Conservation (phyloP, 495 filamentous ascomycete genomes). For the Trichoderma erinaceum region DNA sequence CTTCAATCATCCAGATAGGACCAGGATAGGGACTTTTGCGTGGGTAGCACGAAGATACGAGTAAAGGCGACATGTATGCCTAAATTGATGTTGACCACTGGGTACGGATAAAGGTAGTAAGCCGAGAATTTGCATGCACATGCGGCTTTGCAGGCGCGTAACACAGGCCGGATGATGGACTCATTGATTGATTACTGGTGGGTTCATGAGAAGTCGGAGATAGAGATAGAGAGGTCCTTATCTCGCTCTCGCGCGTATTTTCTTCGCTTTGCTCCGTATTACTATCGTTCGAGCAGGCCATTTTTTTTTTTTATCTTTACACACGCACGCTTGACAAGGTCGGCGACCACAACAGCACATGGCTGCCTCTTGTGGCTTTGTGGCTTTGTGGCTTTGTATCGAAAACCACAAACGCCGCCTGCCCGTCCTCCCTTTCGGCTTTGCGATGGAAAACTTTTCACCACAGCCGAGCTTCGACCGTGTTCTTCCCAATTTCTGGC, state of each 20-base stretch:
- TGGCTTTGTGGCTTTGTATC: neutral
- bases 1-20: no score
- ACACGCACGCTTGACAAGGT: neutral
- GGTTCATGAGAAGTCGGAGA: no score
- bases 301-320: no score
- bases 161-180: neutral
- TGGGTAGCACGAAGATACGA: neutral
- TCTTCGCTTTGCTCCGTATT: no score
- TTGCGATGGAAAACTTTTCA: neutral
- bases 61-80: no score
- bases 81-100: no score
- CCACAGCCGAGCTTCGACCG: neutral
- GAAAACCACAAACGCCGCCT: neutral
- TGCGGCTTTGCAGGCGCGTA: neutral
- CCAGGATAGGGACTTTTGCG: neutral
- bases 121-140: neutral
- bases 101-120: no score
- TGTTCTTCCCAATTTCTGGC: neutral
- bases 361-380: conserved; percentile 1
- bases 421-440: neutral
- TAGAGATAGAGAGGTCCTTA: neutral
- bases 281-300: no score
- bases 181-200: neutral
- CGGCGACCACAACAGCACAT: neutral
- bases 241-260: conserved; percentile 1